Percentiles rank a stretch among this genome's conserved stretches.
Conservation (phyloP, 371 early-diverging fungal genomes). For the Basidiobolus meristosporus region DNA sequence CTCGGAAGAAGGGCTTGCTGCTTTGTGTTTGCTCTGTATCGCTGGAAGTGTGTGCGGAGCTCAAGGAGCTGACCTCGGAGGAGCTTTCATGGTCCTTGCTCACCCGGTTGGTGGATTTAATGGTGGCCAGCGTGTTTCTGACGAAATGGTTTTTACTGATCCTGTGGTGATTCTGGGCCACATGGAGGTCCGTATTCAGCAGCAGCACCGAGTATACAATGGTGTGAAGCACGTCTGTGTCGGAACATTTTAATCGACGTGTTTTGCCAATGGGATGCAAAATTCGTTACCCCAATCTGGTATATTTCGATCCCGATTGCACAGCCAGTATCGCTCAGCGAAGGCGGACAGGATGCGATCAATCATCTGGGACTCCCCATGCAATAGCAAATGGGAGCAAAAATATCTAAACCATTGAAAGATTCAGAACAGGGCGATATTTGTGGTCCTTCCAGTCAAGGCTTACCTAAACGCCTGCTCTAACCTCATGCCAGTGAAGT, state of each 20-base stretch:
- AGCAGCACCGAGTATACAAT: conserved; percentile 69
- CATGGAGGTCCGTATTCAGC: conserved; percentile 83
- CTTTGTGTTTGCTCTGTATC: too few species aligned
- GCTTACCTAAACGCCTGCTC: too few species aligned
- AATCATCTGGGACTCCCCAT: conserved; percentile 81
- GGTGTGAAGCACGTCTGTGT: conserved; percentile 60
- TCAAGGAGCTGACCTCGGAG: too few species aligned
- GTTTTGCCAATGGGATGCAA: background rate
- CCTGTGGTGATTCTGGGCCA: conserved; percentile 42
- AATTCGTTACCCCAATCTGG: conserved; percentile 22
- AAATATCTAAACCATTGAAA: too few species aligned
- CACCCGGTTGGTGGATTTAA: too few species aligned
- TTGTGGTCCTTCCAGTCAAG: too few species aligned
- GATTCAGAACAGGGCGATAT: too few species aligned
- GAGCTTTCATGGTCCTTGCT: too few species aligned
- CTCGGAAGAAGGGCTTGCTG: too few species aligned
- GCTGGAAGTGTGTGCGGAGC: too few species aligned
- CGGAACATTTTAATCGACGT: background rate
- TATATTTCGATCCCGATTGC: conserved; percentile 41
- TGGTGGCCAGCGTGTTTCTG: conserved; percentile 29
- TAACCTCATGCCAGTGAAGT: too few species aligned
- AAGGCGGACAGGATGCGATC: conserved; percentile 73
- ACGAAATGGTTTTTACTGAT: conserved; percentile 42
- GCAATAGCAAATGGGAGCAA: conserved; percentile 56
- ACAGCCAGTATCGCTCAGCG: conserved; percentile 58